Conservation (phyloP, 140 eudicot species). For the Anethum foeniculum region DNA sequence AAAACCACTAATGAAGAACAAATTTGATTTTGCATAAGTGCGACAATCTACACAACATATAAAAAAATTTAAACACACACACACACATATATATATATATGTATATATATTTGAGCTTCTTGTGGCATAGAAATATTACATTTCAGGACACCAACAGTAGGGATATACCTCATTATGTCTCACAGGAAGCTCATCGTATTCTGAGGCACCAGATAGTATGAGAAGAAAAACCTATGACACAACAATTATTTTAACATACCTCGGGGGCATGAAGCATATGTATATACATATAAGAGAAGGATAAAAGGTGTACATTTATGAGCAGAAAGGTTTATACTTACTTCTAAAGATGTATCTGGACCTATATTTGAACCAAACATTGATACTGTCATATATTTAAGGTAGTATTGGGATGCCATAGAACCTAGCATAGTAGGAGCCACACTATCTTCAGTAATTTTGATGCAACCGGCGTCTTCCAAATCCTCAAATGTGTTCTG, state of each 20-base stretch:
- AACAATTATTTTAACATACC: background rate
- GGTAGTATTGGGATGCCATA: constrained; percentile 90
- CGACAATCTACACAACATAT: no score
- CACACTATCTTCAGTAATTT: constrained; percentile 68
- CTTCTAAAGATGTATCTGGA: constrained; percentile 88
- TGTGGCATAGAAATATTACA: background rate
- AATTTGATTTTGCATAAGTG: background rate
- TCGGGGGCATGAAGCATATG: constrained; percentile 1
- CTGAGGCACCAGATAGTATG: constrained; percentile 90
- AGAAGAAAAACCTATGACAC: constrained; percentile 64
- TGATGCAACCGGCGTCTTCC: constrained; percentile 93
- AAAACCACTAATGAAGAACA: background rate
- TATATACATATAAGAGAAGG: background rate
- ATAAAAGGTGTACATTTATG: background rate
- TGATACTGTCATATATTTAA: constrained; percentile 76
- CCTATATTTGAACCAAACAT: constrained; percentile 94
- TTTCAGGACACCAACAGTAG: background rate
- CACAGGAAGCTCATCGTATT: constrained; percentile 97
- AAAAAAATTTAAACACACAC: background rate
- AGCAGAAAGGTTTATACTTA: constrained; percentile 24
- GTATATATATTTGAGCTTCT: background rate
- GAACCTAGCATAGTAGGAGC: constrained; percentile 81
- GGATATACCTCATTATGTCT: constrained; percentile 90
- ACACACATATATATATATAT: background rate
- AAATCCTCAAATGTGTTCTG: constrained; percentile 89